phyloP scores from a whole-genome alignment of 352 stramenopile genomes.

The Globisporangium acanthophoron region DNA sequence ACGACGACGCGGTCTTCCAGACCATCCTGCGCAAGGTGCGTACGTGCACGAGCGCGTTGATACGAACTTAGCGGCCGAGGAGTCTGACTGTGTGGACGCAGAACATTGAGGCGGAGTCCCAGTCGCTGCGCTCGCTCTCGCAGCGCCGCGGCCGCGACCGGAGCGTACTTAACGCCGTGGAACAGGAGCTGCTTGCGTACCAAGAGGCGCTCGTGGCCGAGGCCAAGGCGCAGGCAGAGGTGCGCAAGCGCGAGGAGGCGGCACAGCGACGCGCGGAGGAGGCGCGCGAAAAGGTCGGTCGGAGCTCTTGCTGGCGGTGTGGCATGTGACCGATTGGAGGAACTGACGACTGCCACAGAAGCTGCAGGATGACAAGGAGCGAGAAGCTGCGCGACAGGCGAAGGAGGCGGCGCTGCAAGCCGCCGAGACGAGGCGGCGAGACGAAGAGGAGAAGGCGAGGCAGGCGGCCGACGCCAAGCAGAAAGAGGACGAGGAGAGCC shows the following conservation, averaged over 20 bases:
- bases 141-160: slow-evolving; percentile 38
- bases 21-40: slow-evolving; percentile 25
- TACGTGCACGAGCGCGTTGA: background rate
- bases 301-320: background rate
- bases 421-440: slow-evolving; percentile 12
- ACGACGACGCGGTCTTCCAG: slow-evolving; percentile 12
- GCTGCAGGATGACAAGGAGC: slow-evolving; percentile 24
- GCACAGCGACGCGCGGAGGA: slow-evolving; percentile 23
- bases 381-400: slow-evolving; percentile 24
- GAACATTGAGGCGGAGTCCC: slow-evolving; percentile 26
- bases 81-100: background rate
- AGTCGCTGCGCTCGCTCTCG: slow-evolving; percentile 27
- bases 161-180: slow-evolving; percentile 32
- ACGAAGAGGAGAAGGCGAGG: slow-evolving; percentile 20
- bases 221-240: slow-evolving; percentile 23
- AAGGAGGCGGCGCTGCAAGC: slow-evolving; percentile 10
- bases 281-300: slow-evolving; percentile 28
- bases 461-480: slow-evolving; percentile 22
- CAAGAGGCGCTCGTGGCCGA: slow-evolving; percentile 30
- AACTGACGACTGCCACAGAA: slow-evolving; percentile 5
- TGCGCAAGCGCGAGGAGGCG: slow-evolving; percentile 28
- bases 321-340: background rate
- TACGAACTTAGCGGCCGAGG: background rate
- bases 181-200: slow-evolving; percentile 42
- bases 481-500: slow-evolving; percentile 15